Evolutionary conservation across 1,284 basidiomycete species (phyloP), one percentile per base, ranked within the genome.

Genomic region (Calocybe gambosa): DNA sequence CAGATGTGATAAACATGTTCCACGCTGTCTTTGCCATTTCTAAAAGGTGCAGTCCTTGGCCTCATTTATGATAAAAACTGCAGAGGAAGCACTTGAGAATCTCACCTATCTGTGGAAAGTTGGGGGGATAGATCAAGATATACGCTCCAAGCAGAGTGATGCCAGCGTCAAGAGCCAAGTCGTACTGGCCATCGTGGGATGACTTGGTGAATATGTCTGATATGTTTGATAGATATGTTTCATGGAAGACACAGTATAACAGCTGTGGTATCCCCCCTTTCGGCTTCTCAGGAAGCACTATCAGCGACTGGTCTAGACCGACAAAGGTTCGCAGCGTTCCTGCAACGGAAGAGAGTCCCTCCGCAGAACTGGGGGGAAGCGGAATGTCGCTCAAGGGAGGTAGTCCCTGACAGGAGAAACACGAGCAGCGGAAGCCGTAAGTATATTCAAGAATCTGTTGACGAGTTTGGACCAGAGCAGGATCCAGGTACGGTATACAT

Each of bases 41-140:
- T 12, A 88, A 60, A n/a, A 79, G 65, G 61, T 89, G 85, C 65
- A 86, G 69, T 8, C 85, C 85, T 52, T 88, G n/a, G 45, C 2
- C 39, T 35, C 41, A 40, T 42, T 20, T 44, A 20, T 18, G 43
- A n/a, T 21, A 3, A 38, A 44, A 26, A 37, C n/a, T 33, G 39
- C 31, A 19, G 21, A 33, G 25, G 3, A 42, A 28, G 19, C 16
- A 50, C 20, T 41, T 19, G 19, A 19, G 64, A n/a, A 12, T 16
- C 74, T 54, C 43, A 85, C 86, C 86, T n/a, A 80, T 84, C 55
- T 87, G 83, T 23, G 86, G 86, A 60, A 86, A 88, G 54, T 80
- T 80, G 3, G 63, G 65, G 1, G 86, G 84, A 57, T 89, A 89
- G 26, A 87, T 64, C 46, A 83, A 57, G 5, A 71, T 55, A 60